Base-by-base conservation (phyloP, 768 basidiomycete species). In the Crepidotus variabilis region DNA sequence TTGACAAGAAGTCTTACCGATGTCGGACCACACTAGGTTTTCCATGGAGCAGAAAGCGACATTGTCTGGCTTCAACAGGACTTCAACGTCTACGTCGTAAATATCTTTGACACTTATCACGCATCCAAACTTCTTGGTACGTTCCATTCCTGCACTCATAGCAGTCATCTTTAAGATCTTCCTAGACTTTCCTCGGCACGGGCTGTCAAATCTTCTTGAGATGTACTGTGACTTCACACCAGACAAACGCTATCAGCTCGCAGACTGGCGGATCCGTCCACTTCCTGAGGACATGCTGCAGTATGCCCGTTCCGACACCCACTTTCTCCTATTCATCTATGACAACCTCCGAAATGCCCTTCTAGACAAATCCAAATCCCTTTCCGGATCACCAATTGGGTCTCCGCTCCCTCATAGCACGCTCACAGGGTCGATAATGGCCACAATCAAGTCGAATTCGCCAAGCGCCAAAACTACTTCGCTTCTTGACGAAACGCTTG, bases 21-120 rank as follows among this genome's bases (percentile, higher is more conserved):
- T 48, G 24, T 49, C 16, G 39, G 14, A 14, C 1, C 2, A 6
- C 10, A 22, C 1, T 57, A 94, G 92, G 88, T 96, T 6, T 86
- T 99, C 59, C 97, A 98, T 70, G 96, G 97, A 23, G 92, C 96
- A 1, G 90, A 94, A 35, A 90, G 87, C 57, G 97, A 99, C 67
- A 87, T 98, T 45, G 75, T 94, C 5, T 98, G 97, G 97, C 80
- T 98, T 16, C 96, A 99, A 68, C 91, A 94, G 70, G 89, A 98
- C 67, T 95, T 98, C 67, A 91, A 91, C 57, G 66, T 98, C 7
- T 98, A 93, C 70, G 78, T 98, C 52, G 94, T 99, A 58, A 92
- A 93, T 55, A 72, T 98, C n/a, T 98, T 99, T 67, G 96, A 99
- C 67, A 98, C 97, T 0, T 98, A 85, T 69, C 94, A 98, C 62